A percentile compares a stretch with the other conserved stretches of the same genome.
phyloP scores from a whole-genome alignment of 495 filamentous ascomycete genomes.

The Parathielavia hyrcaniae region DNA sequence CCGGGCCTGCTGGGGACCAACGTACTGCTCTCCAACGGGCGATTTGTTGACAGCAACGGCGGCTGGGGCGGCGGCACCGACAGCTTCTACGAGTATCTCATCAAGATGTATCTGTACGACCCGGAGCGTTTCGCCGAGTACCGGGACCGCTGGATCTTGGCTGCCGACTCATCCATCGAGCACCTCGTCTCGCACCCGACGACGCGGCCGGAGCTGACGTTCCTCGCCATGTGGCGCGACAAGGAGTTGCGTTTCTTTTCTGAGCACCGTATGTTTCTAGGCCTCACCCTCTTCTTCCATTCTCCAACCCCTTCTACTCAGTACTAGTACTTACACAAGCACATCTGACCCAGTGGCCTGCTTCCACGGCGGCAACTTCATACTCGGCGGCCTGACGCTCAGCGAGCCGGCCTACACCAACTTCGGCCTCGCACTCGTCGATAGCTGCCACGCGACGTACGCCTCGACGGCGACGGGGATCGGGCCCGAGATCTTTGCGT shows the following conservation, averaged over 20 bases:
- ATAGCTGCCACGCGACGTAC: slow-evolving; percentile 73
- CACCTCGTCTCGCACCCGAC: slow-evolving; percentile 68
- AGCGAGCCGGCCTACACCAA: slow-evolving; percentile 56
- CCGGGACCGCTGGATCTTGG: slow-evolving; percentile 67
- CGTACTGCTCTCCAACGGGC: slow-evolving; percentile 57
- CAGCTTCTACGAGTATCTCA: slow-evolving; percentile 85
- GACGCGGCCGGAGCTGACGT: slow-evolving; percentile 66
- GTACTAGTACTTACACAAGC: neutral
- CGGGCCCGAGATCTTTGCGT: slow-evolving; percentile 71
- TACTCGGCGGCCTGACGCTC: slow-evolving; percentile 73
- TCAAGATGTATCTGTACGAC: slow-evolving; percentile 91
- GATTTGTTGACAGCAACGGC: slow-evolving; percentile 59
- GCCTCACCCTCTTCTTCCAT: neutral
- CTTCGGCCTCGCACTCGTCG: slow-evolving; percentile 68
- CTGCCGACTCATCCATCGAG: slow-evolving; percentile 69
- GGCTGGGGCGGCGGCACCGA: slow-evolving; percentile 79
- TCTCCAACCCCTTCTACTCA: neutral
- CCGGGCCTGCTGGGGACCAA: slow-evolving; percentile 69
- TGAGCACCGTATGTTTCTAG: slow-evolving; percentile 47
- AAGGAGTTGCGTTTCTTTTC: slow-evolving; percentile 47
- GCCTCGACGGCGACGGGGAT: slow-evolving; percentile 60
- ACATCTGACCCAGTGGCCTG: slow-evolving; percentile 53
- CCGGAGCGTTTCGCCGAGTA: slow-evolving; percentile 56
- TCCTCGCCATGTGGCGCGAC: slow-evolving; percentile 57
- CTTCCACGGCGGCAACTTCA: slow-evolving; percentile 82